These are phyloP conservation scores for Colletotrichum sp. DNA, from an alignment of 2,329 filamentous ascomycete genomes.

Conservation along the genomic window DNA sequence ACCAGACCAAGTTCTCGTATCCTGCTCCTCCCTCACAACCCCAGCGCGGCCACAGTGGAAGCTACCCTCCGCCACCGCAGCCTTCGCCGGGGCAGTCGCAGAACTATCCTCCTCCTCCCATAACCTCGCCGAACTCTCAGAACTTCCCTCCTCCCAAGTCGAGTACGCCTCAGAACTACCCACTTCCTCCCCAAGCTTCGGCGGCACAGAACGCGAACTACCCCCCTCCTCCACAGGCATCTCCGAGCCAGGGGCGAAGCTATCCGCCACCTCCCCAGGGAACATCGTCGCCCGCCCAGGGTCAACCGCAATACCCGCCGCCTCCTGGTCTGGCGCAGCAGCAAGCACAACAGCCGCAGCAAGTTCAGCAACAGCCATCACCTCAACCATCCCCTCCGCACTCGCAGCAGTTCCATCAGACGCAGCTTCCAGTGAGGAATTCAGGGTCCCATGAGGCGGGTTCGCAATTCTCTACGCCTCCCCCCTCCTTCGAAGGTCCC, in stretches of 20 bases:
- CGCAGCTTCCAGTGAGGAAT: conserved; percentile 23
- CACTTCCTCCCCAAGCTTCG: conserved; percentile 26
- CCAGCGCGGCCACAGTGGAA: conserved; percentile 24
- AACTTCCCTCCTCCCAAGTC: conserved; percentile 30
- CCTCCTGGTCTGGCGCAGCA: conserved; percentile 29
- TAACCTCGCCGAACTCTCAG: conserved; percentile 20
- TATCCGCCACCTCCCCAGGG: conserved; percentile 27
- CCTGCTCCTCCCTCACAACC: conserved; percentile 40
- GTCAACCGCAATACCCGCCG: conserved; percentile 31
- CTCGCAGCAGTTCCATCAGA: conserved; percentile 27
- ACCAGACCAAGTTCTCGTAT: conserved; percentile 49
- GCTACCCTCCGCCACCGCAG: conserved; percentile 35
- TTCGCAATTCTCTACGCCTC: conserved; percentile 29
- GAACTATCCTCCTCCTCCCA: conserved; percentile 30
- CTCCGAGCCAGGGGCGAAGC: background rate
- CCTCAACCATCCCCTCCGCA: conserved; percentile 24
- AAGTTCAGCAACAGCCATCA: conserved; percentile 34
- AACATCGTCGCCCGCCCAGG: conserved; percentile 17
- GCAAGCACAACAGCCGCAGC: conserved; percentile 30
- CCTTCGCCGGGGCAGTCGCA: conserved; percentile 6
- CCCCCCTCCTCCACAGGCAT: conserved; percentile 15
- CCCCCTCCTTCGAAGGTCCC: conserved; percentile 34
- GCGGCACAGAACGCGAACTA: conserved; percentile 4
- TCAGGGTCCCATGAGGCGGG: conserved; percentile 19
- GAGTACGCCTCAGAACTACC: conserved; percentile 29